A percentile compares a stretch with the other conserved stretches of the same genome.
Conservation (phyloP, 2,329 filamentous ascomycete genomes). For the Aspergillus pseudonomiae region DNA sequence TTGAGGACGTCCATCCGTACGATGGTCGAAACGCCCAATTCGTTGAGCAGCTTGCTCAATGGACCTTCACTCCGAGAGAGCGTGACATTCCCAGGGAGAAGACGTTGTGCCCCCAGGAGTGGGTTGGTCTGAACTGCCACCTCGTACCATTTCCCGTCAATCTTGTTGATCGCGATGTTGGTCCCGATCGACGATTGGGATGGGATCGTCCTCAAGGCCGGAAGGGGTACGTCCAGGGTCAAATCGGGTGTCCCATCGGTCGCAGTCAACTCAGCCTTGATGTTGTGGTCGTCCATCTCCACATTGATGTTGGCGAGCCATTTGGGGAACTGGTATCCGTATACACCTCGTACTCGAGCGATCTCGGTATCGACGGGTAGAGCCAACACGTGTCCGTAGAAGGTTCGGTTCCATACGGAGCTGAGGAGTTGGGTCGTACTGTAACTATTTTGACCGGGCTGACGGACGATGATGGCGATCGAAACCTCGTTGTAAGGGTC, state of each 20-base stretch:
- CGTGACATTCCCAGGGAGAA: neutral
- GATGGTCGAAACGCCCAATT: neutral
- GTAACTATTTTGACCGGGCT: neutral
- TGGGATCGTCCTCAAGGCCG: neutral
- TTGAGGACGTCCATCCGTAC: neutral
- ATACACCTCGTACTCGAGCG: slow-evolving; percentile 5
- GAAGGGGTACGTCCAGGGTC: neutral
- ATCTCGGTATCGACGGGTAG: slow-evolving; percentile 5
- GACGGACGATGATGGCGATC: neutral
- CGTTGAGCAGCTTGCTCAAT: neutral
- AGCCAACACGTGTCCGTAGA: slow-evolving; percentile 3
- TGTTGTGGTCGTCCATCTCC: slow-evolving; percentile 2
- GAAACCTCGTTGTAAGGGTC: neutral
- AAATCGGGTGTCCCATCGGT: slow-evolving; percentile 5
- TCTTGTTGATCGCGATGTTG: neutral
- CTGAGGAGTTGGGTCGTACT: neutral
- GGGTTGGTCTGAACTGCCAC: neutral
- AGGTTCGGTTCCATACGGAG: neutral
- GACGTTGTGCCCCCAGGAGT: neutral
- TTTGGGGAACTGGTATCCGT: slow-evolving; percentile 3
- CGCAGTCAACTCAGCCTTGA: neutral
- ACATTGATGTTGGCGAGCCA: slow-evolving; percentile 5
- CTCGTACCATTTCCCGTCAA: neutral
- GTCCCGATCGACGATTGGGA: neutral
- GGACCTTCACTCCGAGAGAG: neutral